Base-by-base conservation (phyloP, 176 grass and related monocot species). In the Phoenix roebelenii region DNA sequence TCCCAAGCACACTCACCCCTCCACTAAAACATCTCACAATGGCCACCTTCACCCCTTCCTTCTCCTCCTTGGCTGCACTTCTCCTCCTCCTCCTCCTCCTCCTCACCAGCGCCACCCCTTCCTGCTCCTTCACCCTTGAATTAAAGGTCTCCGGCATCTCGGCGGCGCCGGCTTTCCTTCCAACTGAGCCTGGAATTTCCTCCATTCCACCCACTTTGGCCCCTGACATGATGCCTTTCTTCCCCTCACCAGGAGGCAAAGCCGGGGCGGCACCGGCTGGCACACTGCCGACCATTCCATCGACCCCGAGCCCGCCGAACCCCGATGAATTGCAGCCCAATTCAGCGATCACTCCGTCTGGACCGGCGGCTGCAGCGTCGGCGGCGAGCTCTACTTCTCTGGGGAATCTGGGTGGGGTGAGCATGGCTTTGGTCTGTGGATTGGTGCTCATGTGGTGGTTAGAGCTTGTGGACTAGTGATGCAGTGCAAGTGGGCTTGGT, bases 241-340 rank as follows among this genome's bases (percentile, higher is more conserved):
- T 68, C 52, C 65, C 65, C 25, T 55, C 65, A 0, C 65, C 65
- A 25, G 65, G 77, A 4, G 70, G 15, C 29, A 56, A 29, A 5
- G 58, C 55, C 3, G 63, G 76, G 23, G 17, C 22, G 63, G 26
- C 74, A 23, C 78, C 83, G 26, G 72, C 75, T 1, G 65, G 60
- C 62, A 68, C 49, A 5, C 16, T 84, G 22, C 78, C 87, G 39
- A 90, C 75, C 49, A 90, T 96, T 79, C 78, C 83, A 3, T 90
- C 92, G 24, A 96, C 81, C 78, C 92, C 75, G 23, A 90, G 87
- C 77, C 92, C 92, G 20, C 87, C 92, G 35, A 96, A 96, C 80
- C 92, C 92, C 15, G 92, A 96, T 57, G 78, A 76, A 30, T 64
- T 97, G 22, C 69, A 88, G 64, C 84, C 81, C 3, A 25, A 82